Evolutionary conservation across 2,329 filamentous ascomycete species (phyloP), one percentile per base, ranked within the genome.

Genomic region (Tolypocladium guangdongense): DNA sequence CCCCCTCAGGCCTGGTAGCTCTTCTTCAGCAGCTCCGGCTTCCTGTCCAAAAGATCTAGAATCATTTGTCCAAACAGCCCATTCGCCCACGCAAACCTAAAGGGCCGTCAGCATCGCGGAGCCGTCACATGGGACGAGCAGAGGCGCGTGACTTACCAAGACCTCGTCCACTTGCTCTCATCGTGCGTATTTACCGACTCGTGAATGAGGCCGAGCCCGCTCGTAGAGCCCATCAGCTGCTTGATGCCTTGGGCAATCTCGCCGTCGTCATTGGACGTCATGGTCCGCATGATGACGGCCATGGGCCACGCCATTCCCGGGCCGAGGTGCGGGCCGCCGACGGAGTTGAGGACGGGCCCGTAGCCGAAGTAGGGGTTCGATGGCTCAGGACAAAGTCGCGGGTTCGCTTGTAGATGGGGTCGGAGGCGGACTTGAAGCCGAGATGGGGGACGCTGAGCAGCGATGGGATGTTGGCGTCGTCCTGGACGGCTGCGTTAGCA

Each of bases 61-160:
- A 93, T 80, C 55, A 88, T 88, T 71, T 92, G 86, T 14, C 88
- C 87, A 69, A 91, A 93, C n/a, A 95, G 81, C 0, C 86, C 89
- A 64, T 93, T 93, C 16, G 88, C 88, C 89, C 89, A 93, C 0
- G 88, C 86, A 65, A 93, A 95, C 86, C 87, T 90, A 56, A 75
- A 24, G 8, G 16, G 18, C 4, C 12, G 43, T 55, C n/a, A 56
- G 49, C 71, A 69, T 71, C 52, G 36, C 8, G n/a, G 37, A 32
- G 36, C 27, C 2, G 10, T 30, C 24, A 22, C 16, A 52, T 7
- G 20, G 37, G 18, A 54, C 20, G 18, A 47, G 14, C 37, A 51
- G 20, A 27, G 22, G 16, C 14, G n/a, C 6, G 35, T 18, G n/a
- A 57, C 62, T 52, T 55, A 69, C 69, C 69, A 71, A 53, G 69